Base-by-base conservation (phyloP, 306 rosid species). In the Sicyos baderoa region DNA sequence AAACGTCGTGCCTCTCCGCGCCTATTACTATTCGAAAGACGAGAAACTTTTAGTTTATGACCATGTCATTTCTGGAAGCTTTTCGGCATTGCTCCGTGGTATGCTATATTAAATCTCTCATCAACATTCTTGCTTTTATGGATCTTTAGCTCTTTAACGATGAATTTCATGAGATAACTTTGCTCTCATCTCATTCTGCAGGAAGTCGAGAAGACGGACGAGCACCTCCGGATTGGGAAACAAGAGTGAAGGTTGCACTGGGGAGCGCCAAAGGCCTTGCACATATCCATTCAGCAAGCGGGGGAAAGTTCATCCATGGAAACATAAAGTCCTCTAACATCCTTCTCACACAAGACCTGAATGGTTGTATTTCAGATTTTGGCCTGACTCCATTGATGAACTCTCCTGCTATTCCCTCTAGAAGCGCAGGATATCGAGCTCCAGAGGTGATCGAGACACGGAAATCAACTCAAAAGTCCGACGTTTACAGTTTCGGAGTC, bases 201-300 rank as follows among this genome's bases (percentile, higher is more conserved):
- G 97, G 96, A 80, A 79, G 80, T 72, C 81, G 70, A 80, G 96
- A 80, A 71, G 74, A 78, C 6, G 89, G 85, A 81, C 71, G 76
- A 68, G 69, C 82, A 44, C 82, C 84, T 53, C 89, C 85, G 25
- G 96, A 87, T 76, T 92, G 97, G 97, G 89, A 87, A 76, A 63
- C 89, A 10, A 83, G 97, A 77, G 74, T 92, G 63, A 89, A 79
- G 82, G 89, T 92, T 53, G 72, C 85, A 58, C 84, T 82, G 49
- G 96, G 95, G 68, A 79, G 92, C 77, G 95, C 96, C 2, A 89
- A 65, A 79, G 97, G 96, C 35, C 65, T 92, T 67, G 90, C 95
- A 21, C 88, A 89, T 71, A 86, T 89, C 76, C 97, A 92, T 74
- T 84, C 89, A 47, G 73, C 85, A 12, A 80, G 82, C 70, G 97